Conservation (phyloP, 192 early-diverging fungal species). For the Podila horticola region DNA sequence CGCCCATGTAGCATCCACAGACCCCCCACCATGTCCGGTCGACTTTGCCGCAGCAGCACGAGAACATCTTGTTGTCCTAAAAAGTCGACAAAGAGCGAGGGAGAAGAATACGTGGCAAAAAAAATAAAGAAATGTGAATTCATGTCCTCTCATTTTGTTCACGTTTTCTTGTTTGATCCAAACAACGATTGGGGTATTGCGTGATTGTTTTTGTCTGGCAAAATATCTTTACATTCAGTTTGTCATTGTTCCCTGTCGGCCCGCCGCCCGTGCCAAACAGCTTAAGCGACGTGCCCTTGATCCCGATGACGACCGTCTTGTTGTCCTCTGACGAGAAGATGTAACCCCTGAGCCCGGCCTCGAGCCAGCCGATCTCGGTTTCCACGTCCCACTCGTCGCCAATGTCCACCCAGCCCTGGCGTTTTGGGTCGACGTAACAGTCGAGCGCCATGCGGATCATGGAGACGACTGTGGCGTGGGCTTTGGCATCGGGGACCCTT, state of each 20-base stretch:
- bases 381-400: slow-evolving; percentile 69
- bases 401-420: slow-evolving; percentile 70
- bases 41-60: slow-evolving; percentile 93
- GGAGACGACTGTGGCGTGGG: slow-evolving; percentile 73
- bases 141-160: background rate
- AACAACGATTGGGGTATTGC: too few relatives aligned
- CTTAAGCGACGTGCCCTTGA: slow-evolving; percentile 82
- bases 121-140: background rate
- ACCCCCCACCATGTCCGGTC: slow-evolving; percentile 84
- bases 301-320: slow-evolving; percentile 76
- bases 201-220: background rate
- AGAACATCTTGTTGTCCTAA: slow-evolving; percentile 93
- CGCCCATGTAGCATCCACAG: slow-evolving; percentile 81
- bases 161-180: background rate
- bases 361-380: slow-evolving; percentile 63
- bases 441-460: slow-evolving; percentile 85
- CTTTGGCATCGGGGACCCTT: slow-evolving; percentile 72
- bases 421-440: slow-evolving; percentile 75
- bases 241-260: slow-evolving; percentile 77
- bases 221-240: slow-evolving; percentile 61
- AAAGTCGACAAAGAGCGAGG: background rate
- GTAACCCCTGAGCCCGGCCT: slow-evolving; percentile 82
- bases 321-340: slow-evolving; percentile 77
- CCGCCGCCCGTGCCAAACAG: slow-evolving; percentile 60
- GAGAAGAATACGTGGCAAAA: background rate